These are phyloP conservation scores for Russula compacta DNA, from an alignment of 768 basidiomycete genomes.

Conservation along the genomic window DNA sequence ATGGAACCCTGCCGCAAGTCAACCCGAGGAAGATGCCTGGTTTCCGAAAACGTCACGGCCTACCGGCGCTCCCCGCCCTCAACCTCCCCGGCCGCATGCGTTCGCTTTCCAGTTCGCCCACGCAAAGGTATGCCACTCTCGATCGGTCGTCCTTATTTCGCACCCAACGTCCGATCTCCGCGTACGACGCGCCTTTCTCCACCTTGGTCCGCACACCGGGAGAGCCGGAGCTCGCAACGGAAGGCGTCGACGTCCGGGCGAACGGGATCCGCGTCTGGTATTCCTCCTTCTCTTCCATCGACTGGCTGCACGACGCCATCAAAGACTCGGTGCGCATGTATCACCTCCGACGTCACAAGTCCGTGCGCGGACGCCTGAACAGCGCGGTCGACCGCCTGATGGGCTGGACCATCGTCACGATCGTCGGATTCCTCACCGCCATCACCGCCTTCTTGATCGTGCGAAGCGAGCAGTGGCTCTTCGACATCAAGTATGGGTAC, in stretches of 20 bases:
- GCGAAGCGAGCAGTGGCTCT: conserved; percentile 79
- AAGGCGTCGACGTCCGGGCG: conserved; percentile 39
- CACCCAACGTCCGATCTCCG: conserved; percentile 57
- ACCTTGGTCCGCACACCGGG: conserved; percentile 28
- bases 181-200: conserved; percentile 50
- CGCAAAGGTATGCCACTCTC: conserved; percentile 24
- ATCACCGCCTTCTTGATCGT: conserved; percentile 81
- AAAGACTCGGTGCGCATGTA: conserved; percentile 83
- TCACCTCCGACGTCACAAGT: conserved; percentile 58
- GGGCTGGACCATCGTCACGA: conserved; percentile 84
- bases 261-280: conserved; percentile 94
- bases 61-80: conserved; percentile 32
- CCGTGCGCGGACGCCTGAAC: conserved; percentile 54
- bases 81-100: conserved; percentile 23
- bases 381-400: conserved; percentile 66
- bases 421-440: conserved; percentile 82
- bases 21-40: conserved; percentile 13
- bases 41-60: conserved; percentile 29
- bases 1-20: conserved; percentile 42
- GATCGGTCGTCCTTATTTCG: conserved; percentile 31
- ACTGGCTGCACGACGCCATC: conserved; percentile 96
- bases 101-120: conserved; percentile 30
- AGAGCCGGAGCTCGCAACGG: conserved; percentile 36
- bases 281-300: conserved; percentile 81
- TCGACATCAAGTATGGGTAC: conserved; percentile 89